phyloP scores from a whole-genome alignment of 352 stramenopile species.

The Pythium aristosporum region DNA sequence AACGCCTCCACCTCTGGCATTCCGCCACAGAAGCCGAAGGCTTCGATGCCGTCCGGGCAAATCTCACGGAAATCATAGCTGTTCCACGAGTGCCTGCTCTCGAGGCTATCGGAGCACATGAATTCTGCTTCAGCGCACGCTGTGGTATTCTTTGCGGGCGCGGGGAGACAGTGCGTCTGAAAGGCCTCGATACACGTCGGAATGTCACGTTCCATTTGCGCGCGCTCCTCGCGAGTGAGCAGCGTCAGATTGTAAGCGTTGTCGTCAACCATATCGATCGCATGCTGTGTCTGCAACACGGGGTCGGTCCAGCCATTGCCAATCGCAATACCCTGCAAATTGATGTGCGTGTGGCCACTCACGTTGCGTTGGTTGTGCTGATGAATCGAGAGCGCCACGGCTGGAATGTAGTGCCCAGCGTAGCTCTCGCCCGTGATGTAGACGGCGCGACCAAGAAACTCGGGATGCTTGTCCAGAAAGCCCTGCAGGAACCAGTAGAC shows the following conservation, averaged over 20 bases:
- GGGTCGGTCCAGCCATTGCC: slow-evolving; percentile 66
- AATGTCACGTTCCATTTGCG: slow-evolving; percentile 32
- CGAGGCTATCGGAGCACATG: too few species aligned
- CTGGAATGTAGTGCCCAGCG: slow-evolving; percentile 53
- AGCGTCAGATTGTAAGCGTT: slow-evolving; percentile 64
- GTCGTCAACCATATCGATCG: slow-evolving; percentile 39
- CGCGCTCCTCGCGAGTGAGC: slow-evolving; percentile 31
- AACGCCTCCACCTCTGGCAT: slow-evolving; percentile 38
- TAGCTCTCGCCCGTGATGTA: slow-evolving; percentile 65
- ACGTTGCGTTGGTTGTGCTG: slow-evolving; percentile 25
- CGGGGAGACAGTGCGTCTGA: too few species aligned
- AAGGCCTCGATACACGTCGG: slow-evolving; percentile 28
- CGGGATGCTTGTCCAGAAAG: slow-evolving; percentile 43
- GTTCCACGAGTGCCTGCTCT: slow-evolving; percentile 22
- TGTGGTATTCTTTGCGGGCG: too few species aligned
- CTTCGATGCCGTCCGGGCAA: slow-evolving; percentile 21
- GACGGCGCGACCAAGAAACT: slow-evolving; percentile 40
- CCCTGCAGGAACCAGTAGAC: slow-evolving; percentile 54
- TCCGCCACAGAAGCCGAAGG: slow-evolving; percentile 25
- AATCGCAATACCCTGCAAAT: slow-evolving; percentile 63
- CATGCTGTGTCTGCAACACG: slow-evolving; percentile 35
- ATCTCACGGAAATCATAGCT: slow-evolving; percentile 55
- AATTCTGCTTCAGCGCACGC: too few species aligned
- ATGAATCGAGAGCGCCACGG: slow-evolving; percentile 40
- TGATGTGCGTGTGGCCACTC: slow-evolving; percentile 41